Evolutionary conservation across 108 stramenopile genomes (phyloP).

Genomic region (Pseudonitzschia multiseries): DNA sequence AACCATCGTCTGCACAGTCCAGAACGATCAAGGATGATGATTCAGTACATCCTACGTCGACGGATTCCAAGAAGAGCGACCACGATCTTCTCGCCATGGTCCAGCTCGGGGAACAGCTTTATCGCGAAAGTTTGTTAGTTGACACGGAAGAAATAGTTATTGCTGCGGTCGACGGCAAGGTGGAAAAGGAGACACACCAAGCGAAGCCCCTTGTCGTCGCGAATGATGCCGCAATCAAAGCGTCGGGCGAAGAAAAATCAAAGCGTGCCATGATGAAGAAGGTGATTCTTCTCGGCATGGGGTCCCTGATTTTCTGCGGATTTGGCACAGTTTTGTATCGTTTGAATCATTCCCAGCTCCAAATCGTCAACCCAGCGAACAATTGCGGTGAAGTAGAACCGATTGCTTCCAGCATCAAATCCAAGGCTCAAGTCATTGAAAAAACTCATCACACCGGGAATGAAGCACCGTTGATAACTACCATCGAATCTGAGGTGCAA

Average conservation of each 20-base stretch:
- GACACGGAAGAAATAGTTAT: neutral
- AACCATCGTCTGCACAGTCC: neutral
- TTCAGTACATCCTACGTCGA: neutral
- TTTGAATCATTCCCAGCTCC: too few relatives aligned
- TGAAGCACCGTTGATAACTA: neutral
- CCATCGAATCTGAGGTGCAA: neutral
- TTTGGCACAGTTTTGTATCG: neutral
- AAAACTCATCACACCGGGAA: too few relatives aligned
- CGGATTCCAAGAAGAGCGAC: neutral
- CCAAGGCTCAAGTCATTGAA: too few relatives aligned
- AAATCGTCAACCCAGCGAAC: too few relatives aligned
- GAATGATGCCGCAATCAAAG: too few relatives aligned
- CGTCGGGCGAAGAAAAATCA: too few relatives aligned
- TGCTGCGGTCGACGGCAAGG: too few relatives aligned
- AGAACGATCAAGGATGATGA: neutral
- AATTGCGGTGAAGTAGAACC: too few relatives aligned
- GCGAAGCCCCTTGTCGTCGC: too few relatives aligned
- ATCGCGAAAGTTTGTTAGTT: neutral
- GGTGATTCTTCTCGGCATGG: neutral
- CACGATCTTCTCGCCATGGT: constrained; percentile 1
- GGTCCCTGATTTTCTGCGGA: neutral
- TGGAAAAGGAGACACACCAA: too few relatives aligned
- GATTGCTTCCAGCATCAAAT: too few relatives aligned
- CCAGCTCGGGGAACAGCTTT: constrained; percentile 3
- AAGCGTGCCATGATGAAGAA: neutral